A percentile compares a stretch with the other conserved stretches of the same genome.
phyloP scores from a whole-genome alignment of 306 rosid species.

The Lagenaria siceraria region DNA sequence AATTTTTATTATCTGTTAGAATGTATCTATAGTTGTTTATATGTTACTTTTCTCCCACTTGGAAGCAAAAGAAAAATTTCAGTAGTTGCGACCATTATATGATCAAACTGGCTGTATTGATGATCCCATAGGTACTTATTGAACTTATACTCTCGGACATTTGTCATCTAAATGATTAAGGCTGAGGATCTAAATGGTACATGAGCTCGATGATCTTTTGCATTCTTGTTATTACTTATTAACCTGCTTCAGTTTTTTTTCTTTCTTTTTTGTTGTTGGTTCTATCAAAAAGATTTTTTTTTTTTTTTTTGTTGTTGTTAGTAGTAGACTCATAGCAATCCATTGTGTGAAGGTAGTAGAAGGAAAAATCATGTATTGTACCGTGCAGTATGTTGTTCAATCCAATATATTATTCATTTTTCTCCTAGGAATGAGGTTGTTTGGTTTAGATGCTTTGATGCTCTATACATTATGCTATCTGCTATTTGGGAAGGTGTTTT shows the following conservation, averaged over 20 bases:
- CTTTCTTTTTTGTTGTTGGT: background rate
- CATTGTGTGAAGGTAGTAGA: background rate
- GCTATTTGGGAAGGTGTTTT: background rate
- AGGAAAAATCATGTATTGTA: background rate
- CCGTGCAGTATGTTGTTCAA: background rate
- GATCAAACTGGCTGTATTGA: background rate
- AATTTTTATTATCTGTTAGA: too few relatives aligned
- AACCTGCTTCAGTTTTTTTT: background rate
- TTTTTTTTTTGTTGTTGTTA: background rate
- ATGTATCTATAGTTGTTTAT: too few relatives aligned
- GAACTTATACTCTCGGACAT: background rate
- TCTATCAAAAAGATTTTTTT: background rate
- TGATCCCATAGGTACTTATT: background rate
- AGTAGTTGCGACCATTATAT: background rate
- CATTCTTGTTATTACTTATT: background rate
- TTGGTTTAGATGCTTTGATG: background rate
- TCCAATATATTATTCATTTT: background rate
- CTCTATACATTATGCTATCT: background rate
- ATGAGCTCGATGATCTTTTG: background rate
- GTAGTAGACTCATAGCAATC: background rate
- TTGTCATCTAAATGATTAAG: background rate
- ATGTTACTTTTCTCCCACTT: background rate
- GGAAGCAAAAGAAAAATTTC: background rate
- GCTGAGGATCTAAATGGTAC: background rate
- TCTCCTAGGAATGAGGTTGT: background rate